Percentiles rank a stretch among this genome's conserved stretches.
phyloP scores from a whole-genome alignment of 1,139 yeast species.

The Yamadazyma mexicana region DNA sequence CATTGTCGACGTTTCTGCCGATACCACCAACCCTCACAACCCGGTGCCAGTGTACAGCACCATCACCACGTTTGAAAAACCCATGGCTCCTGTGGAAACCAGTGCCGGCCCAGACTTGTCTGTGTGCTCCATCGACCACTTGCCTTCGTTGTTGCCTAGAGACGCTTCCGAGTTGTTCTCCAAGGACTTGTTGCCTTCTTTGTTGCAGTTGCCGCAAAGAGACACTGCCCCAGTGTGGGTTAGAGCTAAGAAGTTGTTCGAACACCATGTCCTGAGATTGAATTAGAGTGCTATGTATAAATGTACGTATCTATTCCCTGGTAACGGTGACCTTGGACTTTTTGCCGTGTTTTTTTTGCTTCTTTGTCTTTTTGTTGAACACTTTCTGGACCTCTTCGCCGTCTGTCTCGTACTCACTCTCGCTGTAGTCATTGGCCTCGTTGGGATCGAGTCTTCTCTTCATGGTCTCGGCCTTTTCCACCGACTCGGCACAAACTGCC shows the following conservation, averaged over 20 bases:
- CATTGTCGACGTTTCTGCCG: constrained; percentile 97
- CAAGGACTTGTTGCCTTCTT: constrained; percentile 81
- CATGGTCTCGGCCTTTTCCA: constrained; percentile 74
- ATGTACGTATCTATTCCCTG: constrained; percentile 39
- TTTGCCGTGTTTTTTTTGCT: constrained; percentile 33
- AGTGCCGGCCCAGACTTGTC: constrained; percentile 81
- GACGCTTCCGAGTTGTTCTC: constrained; percentile 94
- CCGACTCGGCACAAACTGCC: constrained; percentile 69
- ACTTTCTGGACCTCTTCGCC: constrained; percentile 53
- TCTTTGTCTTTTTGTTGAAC: constrained; percentile 41
- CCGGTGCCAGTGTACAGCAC: constrained; percentile 91
- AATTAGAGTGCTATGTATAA: background rate
- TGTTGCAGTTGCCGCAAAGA: constrained; percentile 80
- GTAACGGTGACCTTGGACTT: constrained; percentile 54
- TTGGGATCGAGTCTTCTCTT: constrained; percentile 56
- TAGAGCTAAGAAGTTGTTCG: constrained; percentile 79
- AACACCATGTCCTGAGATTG: constrained; percentile 76
- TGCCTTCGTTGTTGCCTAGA: constrained; percentile 93
- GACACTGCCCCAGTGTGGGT: constrained; percentile 86
- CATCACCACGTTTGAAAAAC: constrained; percentile 88
- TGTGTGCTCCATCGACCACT: constrained; percentile 94
- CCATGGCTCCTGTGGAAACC: constrained; percentile 82
- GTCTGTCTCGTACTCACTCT: constrained; percentile 68
- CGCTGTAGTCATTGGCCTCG: constrained; percentile 37
- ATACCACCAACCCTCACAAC: constrained; percentile 96